A percentile compares a stretch with the other conserved stretches of the same genome.
Conservation (phyloP, 768 basidiomycete species). For the Leccinum ochraceum region DNA sequence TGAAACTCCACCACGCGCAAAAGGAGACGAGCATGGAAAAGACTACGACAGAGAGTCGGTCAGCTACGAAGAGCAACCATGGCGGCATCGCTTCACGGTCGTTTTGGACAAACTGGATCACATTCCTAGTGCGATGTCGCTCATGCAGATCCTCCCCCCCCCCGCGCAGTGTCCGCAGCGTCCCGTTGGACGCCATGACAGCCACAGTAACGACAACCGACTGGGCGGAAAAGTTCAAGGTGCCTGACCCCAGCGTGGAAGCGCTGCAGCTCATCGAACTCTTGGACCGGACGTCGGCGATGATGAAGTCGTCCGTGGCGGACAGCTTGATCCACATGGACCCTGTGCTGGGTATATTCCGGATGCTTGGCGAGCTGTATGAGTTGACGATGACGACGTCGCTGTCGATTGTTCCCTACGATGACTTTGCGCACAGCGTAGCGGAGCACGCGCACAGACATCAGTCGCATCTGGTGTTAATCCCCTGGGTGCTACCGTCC, state of each 20-base stretch:
- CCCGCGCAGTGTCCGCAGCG: conserved; percentile 12
- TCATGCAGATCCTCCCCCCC: conserved; percentile 78
- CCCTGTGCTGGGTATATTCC: conserved; percentile 70
- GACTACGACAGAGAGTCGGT: conserved; percentile 8
- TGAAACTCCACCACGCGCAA: not conserved
- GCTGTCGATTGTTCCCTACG: conserved; percentile 74
- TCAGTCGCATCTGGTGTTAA: conserved; percentile 70
- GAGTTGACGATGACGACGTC: conserved; percentile 63
- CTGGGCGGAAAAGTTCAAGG: conserved; percentile 8
- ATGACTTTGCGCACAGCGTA: conserved; percentile 71
- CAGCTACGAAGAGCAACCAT: conserved; percentile 23
- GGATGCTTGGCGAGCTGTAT: conserved; percentile 74
- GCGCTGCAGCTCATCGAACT: conserved; percentile 88
- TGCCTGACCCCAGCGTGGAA: conserved; percentile 49
- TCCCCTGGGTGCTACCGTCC: conserved; percentile 76
- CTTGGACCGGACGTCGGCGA: conserved; percentile 62
- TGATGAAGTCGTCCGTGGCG: conserved; percentile 64
- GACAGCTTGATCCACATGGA: conserved; percentile 73
- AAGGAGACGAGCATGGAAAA: conserved; percentile 37
- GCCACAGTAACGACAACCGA: conserved; percentile 12
- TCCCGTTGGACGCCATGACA: conserved; percentile 10
- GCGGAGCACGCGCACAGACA: conserved; percentile 61
- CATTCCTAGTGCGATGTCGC: conserved; percentile 84
- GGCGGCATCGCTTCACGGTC: conserved; percentile 70
- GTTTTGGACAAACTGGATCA: conserved; percentile 91